A percentile compares a stretch with the other conserved stretches of the same genome.
phyloP scores from a whole-genome alignment of 352 stramenopile genomes.

The Blastocystis sp. region DNA sequence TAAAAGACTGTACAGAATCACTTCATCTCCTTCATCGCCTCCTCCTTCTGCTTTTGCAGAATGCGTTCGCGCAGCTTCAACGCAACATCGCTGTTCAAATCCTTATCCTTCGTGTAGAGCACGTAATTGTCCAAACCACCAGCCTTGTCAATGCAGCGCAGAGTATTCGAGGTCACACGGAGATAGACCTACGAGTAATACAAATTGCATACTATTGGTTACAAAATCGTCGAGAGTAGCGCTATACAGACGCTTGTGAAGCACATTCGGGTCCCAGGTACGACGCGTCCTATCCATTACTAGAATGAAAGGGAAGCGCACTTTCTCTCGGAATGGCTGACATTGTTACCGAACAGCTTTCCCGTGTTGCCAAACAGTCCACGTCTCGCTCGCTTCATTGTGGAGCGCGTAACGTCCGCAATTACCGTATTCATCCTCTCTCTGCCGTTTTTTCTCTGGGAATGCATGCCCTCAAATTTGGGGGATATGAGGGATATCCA shows the following conservation, averaged over 20 bases:
- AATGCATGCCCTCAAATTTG: too few relatives aligned
- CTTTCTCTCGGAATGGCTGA: constrained; percentile 71
- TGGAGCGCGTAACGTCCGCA: constrained; percentile 6
- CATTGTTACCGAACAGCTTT: constrained; percentile 72
- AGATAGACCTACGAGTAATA: constrained; percentile 57
- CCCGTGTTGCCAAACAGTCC: constrained; percentile 70
- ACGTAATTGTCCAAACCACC: constrained; percentile 73
- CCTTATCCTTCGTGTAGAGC: constrained; percentile 71
- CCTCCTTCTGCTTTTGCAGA: constrained; percentile 48
- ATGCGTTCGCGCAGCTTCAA: constrained; percentile 55
- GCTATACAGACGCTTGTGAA: constrained; percentile 69
- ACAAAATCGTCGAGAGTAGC: constrained; percentile 71
- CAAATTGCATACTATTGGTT: background rate
- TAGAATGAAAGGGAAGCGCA: constrained; percentile 20
- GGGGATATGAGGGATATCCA: too few relatives aligned
- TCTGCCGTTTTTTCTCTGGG: too few relatives aligned
- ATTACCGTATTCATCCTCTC: constrained; percentile 37
- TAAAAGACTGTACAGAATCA: constrained; percentile 27
- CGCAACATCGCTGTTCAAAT: constrained; percentile 67
- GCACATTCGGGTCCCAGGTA: constrained; percentile 71
- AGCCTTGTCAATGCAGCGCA: constrained; percentile 72
- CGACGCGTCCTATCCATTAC: constrained; percentile 66
- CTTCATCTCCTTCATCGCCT: constrained; percentile 5
- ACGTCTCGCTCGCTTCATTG: constrained; percentile 57
- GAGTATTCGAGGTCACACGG: constrained; percentile 69